Evolutionary conservation across 495 filamentous ascomycete species (phyloP).

Genomic region (Tuber brumale): DNA sequence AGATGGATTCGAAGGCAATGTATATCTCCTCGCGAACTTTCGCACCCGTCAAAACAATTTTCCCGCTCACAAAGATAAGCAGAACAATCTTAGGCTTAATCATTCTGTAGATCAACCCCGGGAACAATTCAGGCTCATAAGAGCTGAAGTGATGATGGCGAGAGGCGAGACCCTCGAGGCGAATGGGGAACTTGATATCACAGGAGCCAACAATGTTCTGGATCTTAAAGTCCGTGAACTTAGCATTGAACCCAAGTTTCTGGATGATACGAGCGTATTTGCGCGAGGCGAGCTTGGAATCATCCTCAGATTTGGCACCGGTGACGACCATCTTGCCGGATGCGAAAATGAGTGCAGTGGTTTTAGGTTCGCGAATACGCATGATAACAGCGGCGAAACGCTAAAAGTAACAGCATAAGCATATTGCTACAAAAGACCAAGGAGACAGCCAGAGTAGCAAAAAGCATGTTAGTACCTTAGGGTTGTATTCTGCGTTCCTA

Average conservation of each 20-base stretch:
- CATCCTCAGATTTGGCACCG: constrained; percentile 96
- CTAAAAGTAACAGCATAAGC: constrained; percentile 54
- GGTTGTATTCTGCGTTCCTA: constrained; percentile 97
- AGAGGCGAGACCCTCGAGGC: constrained; percentile 86
- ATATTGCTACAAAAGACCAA: constrained; percentile 45
- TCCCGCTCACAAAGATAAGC: constrained; percentile 96
- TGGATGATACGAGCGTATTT: constrained; percentile 99
- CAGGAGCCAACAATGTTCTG: constrained; percentile 99
- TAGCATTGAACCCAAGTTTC: constrained; percentile 98
- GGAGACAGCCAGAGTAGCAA: constrained; percentile 42
- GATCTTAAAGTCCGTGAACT: constrained; percentile 99
- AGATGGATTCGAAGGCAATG: constrained; percentile 97
- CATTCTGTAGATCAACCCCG: constrained; percentile 99
- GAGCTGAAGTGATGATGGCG: constrained; percentile 99
- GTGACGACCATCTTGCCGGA: constrained; percentile 99
- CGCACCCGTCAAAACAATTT: constrained; percentile 96
- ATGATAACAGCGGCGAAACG: constrained; percentile 99
- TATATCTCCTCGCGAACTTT: constrained; percentile 99
- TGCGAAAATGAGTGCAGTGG: constrained; percentile 94
- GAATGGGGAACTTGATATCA: constrained; percentile 99
- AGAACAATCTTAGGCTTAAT: constrained; percentile 99
- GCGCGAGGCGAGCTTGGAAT: constrained; percentile 90
- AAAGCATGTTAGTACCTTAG: constrained; percentile 63
- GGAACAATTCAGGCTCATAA: constrained; percentile 97
- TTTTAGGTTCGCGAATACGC: constrained; percentile 99